phyloP scores from a whole-genome alignment of 108 stramenopile genomes.

The Nitzschia sp. region DNA sequence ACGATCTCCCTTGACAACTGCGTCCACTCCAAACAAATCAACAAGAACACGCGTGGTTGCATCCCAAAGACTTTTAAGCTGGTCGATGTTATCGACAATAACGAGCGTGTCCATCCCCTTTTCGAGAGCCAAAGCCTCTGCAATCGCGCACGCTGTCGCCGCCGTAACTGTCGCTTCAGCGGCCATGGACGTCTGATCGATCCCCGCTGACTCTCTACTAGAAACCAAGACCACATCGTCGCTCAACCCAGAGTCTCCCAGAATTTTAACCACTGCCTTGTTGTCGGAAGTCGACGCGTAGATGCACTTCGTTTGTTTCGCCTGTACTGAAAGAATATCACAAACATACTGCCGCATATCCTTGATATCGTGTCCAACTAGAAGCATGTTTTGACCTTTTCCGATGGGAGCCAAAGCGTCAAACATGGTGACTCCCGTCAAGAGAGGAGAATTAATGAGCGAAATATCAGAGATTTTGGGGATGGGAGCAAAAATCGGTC shows the following conservation, averaged over 20 bases:
- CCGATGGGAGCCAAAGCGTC: slow-evolving; percentile 88
- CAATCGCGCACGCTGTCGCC: slow-evolving; percentile 79
- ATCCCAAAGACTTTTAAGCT: slow-evolving; percentile 86
- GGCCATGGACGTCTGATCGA: slow-evolving; percentile 32
- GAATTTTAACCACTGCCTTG: slow-evolving; percentile 30
- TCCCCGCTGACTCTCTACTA: slow-evolving; percentile 1
- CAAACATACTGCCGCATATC: slow-evolving; percentile 43
- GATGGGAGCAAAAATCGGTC: slow-evolving; percentile 80
- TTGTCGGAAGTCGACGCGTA: slow-evolving; percentile 64
- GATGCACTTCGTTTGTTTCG: slow-evolving; percentile 49
- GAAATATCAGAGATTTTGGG: slow-evolving; percentile 84
- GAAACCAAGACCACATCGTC: slow-evolving; percentile 59
- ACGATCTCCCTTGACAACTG: slow-evolving; percentile 78
- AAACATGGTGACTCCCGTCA: slow-evolving; percentile 84
- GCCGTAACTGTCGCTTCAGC: slow-evolving; percentile 55
- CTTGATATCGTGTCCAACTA: slow-evolving; percentile 65
- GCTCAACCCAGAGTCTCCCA: slow-evolving; percentile 49
- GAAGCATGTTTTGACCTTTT: slow-evolving; percentile 88
- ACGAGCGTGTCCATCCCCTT: slow-evolving; percentile 72
- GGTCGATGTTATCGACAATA: slow-evolving; percentile 79
- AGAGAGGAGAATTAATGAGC: slow-evolving; percentile 78
- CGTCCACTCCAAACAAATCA: slow-evolving; percentile 78
- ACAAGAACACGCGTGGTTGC: slow-evolving; percentile 74
- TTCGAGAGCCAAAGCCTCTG: slow-evolving; percentile 67
- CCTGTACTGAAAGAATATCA: slow-evolving; percentile 42